Percentiles rank a stretch among this genome's conserved stretches.
Evolutionary conservation across 2,329 filamentous ascomycete species (phyloP).

Genomic region (Mariannaea elegans): DNA sequence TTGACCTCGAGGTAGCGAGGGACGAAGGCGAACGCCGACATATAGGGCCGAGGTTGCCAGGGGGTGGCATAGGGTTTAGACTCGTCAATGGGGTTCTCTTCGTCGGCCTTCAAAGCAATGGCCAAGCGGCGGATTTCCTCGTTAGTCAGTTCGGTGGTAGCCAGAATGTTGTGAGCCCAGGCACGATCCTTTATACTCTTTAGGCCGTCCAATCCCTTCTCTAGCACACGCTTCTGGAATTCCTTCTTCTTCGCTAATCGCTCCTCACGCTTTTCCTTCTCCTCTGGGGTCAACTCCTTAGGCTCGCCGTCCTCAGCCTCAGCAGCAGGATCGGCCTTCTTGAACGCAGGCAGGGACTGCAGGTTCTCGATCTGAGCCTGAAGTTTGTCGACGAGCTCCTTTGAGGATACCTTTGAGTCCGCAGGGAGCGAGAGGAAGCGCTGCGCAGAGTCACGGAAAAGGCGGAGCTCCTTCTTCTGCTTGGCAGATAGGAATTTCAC

Average conservation of each 20-base stretch:
- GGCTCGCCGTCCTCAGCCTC: conserved; percentile 15
- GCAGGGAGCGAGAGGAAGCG: conserved; percentile 61
- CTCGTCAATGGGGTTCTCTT: conserved; percentile 79
- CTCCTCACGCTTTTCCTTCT: conserved; percentile 28
- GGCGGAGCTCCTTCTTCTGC: conserved; percentile 78
- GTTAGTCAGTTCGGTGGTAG: conserved; percentile 48
- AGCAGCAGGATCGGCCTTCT: conserved; percentile 37
- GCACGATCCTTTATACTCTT: conserved; percentile 44
- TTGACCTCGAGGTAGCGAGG: conserved; percentile 97
- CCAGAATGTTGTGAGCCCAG: conserved; percentile 45
- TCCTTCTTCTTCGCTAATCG: conserved; percentile 31
- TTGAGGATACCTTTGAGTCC: conserved; percentile 39
- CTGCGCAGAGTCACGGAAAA: conserved; percentile 73
- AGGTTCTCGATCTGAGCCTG: conserved; percentile 46
- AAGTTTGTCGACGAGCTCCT: conserved; percentile 45
- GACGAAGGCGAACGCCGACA: conserved; percentile 94
- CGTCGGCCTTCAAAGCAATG: conserved; percentile 67
- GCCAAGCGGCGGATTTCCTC: conserved; percentile 64
- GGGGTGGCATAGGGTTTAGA: conserved; percentile 89
- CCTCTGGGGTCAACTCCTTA: conserved; percentile 28
- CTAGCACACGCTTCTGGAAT: conserved; percentile 45
- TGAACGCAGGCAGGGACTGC: conserved; percentile 43
- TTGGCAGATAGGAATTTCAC: conserved; percentile 67
- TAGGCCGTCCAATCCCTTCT: conserved; percentile 47
- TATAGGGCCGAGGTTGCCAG: conserved; percentile 86